phyloP scores from a whole-genome alignment of 768 basidiomycete species.

The Kwoniella heveanensis region DNA sequence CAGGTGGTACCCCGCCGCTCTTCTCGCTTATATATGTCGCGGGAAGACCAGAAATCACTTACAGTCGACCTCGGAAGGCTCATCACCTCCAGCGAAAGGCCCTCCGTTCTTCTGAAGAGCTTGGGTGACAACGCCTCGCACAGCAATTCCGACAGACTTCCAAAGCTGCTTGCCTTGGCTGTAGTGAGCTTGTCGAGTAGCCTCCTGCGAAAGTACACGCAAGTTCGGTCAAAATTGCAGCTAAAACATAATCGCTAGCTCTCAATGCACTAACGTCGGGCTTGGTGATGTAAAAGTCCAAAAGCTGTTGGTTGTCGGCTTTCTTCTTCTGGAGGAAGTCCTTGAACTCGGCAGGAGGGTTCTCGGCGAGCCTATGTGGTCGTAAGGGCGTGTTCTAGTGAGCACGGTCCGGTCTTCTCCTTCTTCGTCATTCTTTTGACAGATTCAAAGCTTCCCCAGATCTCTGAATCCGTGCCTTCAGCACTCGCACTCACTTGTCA shows the following conservation, averaged over 20 bases:
- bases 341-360: conserved; percentile 45
- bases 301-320: conserved; percentile 34
- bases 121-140: conserved; percentile 46
- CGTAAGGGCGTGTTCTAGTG: too few relatives aligned
- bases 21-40: too few relatives aligned
- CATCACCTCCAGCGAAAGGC: conserved; percentile 39
- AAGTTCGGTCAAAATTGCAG: background rate
- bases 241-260: background rate
- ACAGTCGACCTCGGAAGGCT: conserved; percentile 48
- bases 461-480: too few relatives aligned
- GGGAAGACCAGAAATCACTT: conserved; percentile 13
- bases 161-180: conserved; percentile 36
- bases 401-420: too few relatives aligned
- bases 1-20: too few relatives aligned
- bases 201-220: conserved; percentile 23
- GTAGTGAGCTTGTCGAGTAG: conserved; percentile 34
- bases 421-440: too few relatives aligned
- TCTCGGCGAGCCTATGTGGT: conserved; percentile 40
- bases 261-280: conserved; percentile 37
- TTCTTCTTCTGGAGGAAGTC: conserved; percentile 44
- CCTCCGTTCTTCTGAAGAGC: conserved; percentile 48
- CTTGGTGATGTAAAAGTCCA: conserved; percentile 41
- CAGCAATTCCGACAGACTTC: conserved; percentile 44
- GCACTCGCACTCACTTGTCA: conserved; percentile 49
- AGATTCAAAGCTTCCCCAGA: too few relatives aligned